These are phyloP conservation scores for Amanita jacksonii DNA, from an alignment of 768 basidiomycete species.

Conservation along the genomic window DNA sequence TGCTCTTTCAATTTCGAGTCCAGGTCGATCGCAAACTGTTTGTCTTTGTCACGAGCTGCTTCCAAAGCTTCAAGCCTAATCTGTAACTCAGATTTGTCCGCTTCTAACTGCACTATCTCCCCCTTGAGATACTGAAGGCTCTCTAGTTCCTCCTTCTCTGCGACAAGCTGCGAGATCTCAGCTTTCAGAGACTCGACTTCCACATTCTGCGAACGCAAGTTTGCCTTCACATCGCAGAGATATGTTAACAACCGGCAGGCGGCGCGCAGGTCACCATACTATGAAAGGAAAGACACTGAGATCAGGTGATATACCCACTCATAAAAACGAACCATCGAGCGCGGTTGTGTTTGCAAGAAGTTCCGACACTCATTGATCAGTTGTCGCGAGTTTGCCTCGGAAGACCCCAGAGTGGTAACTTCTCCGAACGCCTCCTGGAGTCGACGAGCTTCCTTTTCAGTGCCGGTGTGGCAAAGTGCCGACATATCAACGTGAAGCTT, in stretches of 20 bases:
- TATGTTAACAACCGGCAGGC: slow-evolving; percentile 41
- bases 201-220: slow-evolving; percentile 24
- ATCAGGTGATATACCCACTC: not conserved
- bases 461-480: slow-evolving; percentile 17
- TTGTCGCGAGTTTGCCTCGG: slow-evolving; percentile 37
- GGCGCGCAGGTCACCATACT: slow-evolving; percentile 46
- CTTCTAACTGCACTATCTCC: slow-evolving; percentile 22
- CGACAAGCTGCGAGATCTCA: slow-evolving; percentile 23
- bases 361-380: slow-evolving; percentile 41
- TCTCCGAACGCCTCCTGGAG: slow-evolving; percentile 44
- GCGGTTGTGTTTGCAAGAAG: slow-evolving; percentile 37
- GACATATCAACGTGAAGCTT: slow-evolving; percentile 53
- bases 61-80: slow-evolving; percentile 27
- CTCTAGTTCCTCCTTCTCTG: slow-evolving; percentile 26
- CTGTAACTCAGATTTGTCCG: slow-evolving; percentile 26
- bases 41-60: slow-evolving; percentile 36
- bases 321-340: slow-evolving; percentile 30
- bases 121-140: slow-evolving; percentile 16
- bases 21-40: slow-evolving; percentile 38
- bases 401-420: slow-evolving; percentile 47
- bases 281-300: slow-evolving; percentile 8
- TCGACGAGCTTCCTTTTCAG: slow-evolving; percentile 36
- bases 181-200: slow-evolving; percentile 22
- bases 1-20: slow-evolving; percentile 48
- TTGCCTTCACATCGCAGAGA: slow-evolving; percentile 38